A percentile compares a stretch with the other conserved stretches of the same genome.
These are phyloP conservation scores for Hypomontagnella monticulosa DNA, from an alignment of 495 filamentous ascomycete species.

Conservation along the genomic window DNA sequence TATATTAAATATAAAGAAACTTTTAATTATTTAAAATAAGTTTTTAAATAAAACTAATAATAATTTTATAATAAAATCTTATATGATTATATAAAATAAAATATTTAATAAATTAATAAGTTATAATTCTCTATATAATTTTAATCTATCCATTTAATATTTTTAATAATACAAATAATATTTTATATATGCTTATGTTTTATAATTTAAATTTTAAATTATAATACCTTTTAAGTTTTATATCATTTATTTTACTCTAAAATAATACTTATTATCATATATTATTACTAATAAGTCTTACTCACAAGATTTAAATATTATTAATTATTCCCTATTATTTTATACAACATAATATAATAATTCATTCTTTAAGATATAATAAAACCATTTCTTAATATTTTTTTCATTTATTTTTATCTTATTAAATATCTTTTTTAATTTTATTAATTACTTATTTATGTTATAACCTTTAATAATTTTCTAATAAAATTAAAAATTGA, in stretches of 20 bases:
- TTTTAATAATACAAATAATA: neutral
- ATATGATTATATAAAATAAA: neutral
- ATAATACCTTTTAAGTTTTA: neutral
- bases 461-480: too few relatives aligned
- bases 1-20: neutral
- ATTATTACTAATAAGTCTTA: neutral
- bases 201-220: neutral
- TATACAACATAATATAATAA: neutral
- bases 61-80: slow-evolving; percentile 4
- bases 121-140: neutral
- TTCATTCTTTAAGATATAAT: neutral
- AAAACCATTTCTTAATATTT: neutral
- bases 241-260: neutral
- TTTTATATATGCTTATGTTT: neutral
- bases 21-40: neutral
- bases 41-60: neutral
- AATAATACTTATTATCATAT: neutral
- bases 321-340: too few relatives aligned
- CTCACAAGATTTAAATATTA: neutral
- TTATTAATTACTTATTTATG: too few relatives aligned
- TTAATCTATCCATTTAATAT: neutral
- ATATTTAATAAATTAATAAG: neutral
- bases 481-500: too few relatives aligned
- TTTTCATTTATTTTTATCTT: neutral
- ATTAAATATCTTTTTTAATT: neutral